Base-by-base conservation (phyloP, 495 filamentous ascomycete species). In the Daldinia loculata region DNA sequence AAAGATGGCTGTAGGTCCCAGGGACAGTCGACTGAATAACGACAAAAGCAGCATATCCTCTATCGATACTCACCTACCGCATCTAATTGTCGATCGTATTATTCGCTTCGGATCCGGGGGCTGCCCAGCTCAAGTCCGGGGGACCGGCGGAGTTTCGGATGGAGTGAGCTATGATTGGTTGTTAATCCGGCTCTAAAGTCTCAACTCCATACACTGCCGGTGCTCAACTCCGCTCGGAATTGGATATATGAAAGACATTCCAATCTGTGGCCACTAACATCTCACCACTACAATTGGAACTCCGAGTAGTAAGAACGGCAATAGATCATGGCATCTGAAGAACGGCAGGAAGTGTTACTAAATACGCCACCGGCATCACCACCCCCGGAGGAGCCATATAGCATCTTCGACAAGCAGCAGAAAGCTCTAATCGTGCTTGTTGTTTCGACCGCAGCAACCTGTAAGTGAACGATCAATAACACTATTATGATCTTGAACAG, bases 381-480 rank as follows among this genome's bases (percentile, higher is more conserved):
- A 55, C 24, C 34, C 3, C 41, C 43, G 2, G 70, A 66, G 32
- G 74, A 76, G 43, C 83, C 83, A 0, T 83, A 80, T 56, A 86
- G 78, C 59, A 83, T 85, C 27, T 86, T 84, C 50, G 82, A 83
- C 36, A 77, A 76, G 19, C 75, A 79, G 22, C 82, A 86, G 71
- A 85, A 84, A 68, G 76, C 77, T 15, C 43, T 86, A 0, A 82
- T 87, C 41, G 74, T 86, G 0, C 62, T 80, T 8, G 74, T 85
- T 41, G 81, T 84, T 12, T 82, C 84, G 3, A 80, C 79, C 5
- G 84, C 84, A 7, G 82, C 83, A 58, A 86, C 84, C 66, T 86
- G 75, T 77, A 76, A 79, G 78, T 48, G 30, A 27, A 61, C 36
- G 22, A 57, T 4, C 30, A 11, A 24, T 24, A 6, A 14, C 1